Conservation (phyloP, 306 rosid species). For the Medicago ruthenica region DNA sequence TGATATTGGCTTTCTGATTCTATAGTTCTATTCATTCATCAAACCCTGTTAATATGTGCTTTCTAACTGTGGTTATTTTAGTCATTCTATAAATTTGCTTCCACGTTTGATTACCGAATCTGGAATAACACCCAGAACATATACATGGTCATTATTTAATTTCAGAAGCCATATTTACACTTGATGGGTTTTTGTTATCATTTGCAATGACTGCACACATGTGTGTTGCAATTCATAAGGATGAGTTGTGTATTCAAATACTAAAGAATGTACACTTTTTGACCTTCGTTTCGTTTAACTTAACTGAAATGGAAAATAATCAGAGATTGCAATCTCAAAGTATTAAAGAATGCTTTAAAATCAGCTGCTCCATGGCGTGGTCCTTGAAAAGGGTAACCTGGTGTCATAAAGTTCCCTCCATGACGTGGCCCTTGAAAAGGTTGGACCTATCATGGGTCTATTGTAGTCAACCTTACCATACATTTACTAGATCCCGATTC, state of each 20-base stretch:
- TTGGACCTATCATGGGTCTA: not conserved
- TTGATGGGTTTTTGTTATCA: not conserved
- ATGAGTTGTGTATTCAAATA: not conserved
- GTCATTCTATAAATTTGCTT: not conserved
- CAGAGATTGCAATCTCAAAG: not conserved
- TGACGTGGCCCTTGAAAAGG: not conserved
- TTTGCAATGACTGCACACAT: conserved; percentile 11
- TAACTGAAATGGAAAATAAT: not conserved
- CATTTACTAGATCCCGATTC: not conserved
- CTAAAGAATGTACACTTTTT: not conserved
- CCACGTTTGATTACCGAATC: not conserved
- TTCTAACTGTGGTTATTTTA: not conserved
- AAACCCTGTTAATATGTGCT: not conserved
- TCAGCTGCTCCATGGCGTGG: not conserved
- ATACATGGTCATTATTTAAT: not conserved
- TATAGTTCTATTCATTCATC: not conserved
- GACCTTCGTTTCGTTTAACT: not conserved
- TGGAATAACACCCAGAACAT: not conserved
- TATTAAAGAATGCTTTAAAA: conserved; percentile 3
- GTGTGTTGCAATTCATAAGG: not conserved
- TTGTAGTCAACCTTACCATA: not conserved
- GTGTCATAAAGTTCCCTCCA: not conserved
- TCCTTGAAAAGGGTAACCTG: not conserved
- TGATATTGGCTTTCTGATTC: not conserved
- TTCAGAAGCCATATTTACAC: conserved; percentile 3